Conservation (phyloP, 2,329 filamentous ascomycete genomes). For the Pseudocercospora macadamiae region DNA sequence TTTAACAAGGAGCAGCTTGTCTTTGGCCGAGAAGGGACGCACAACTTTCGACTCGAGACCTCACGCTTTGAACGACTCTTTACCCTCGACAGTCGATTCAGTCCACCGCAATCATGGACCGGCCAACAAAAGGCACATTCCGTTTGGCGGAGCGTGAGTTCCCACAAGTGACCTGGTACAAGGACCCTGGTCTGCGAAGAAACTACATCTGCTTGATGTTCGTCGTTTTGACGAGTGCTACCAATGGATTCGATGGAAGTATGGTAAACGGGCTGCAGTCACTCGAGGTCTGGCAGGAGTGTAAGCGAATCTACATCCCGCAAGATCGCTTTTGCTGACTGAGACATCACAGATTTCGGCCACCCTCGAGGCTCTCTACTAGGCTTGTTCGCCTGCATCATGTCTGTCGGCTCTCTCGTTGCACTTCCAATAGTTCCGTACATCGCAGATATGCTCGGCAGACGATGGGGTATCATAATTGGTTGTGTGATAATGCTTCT, state of each 20-base stretch:
- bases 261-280: conserved; percentile 57
- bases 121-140: conserved; percentile 38
- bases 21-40: not conserved
- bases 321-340: not conserved
- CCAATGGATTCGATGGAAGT: conserved; percentile 54
- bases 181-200: conserved; percentile 35
- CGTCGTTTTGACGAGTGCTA: conserved; percentile 40
- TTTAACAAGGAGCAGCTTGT: not conserved
- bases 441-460: conserved; percentile 52
- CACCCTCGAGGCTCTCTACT: conserved; percentile 39
- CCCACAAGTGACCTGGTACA: conserved; percentile 40
- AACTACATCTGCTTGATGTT: conserved; percentile 40
- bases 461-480: conserved; percentile 52
- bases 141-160: conserved; percentile 37
- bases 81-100: not conserved
- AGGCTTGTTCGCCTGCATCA: conserved; percentile 52
- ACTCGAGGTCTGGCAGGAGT: conserved; percentile 49
- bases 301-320: conserved; percentile 29
- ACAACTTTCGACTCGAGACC: not conserved
- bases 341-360: conserved; percentile 35
- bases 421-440: conserved; percentile 54
- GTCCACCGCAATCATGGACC: conserved; percentile 31
- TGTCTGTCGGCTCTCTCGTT: conserved; percentile 54
- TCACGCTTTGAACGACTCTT: not conserved
- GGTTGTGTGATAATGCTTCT: conserved; percentile 52